Evolutionary conservation across 495 filamentous ascomycete species (phyloP), one percentile per base, ranked within the genome.

Genomic region (Penicillium bialowiezense): DNA sequence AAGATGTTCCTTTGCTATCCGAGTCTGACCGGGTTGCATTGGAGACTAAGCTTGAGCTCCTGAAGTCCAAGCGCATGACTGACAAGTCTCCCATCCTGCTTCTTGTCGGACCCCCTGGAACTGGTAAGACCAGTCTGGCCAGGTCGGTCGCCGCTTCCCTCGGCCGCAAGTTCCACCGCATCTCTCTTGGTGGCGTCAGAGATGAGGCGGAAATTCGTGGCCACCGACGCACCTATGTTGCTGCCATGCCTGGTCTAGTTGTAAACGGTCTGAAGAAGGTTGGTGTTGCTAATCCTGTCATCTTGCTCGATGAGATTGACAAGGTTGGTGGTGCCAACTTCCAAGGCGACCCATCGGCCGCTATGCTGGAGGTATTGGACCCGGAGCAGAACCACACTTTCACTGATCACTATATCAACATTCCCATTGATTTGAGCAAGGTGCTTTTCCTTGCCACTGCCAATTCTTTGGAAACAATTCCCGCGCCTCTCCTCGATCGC

Each of bases 361-460:
- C 95, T 1, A 95, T 99, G 90, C 82, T 99, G 12, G 95, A 99
- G 68, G 95, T 99, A 10, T 80, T 99, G 18, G 95, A 99, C 60
- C 95, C 95, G 7, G 95, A 99, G 65, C 95, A 99, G 70, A 99
- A 99, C 58, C 78, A 95, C 67, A 84, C 83, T 13, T 99, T 99
- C 69, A 86, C 80, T 10, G 95, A 99, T 58, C 95, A 99, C 68
- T 99, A 97, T 68, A 84, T 99, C 67, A 91, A 88, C 59, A 91
- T 97, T 39, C 95, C 95, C 3, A 88, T 97, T 50, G 95, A 99
- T 65, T 73, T 99, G 29, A 95, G 89, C 71, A 96, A 95, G 70
- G 88, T 99, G 14, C 80, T 97, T 7, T 99, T 99, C 71, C 96
- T 99, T 54, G 93, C 93, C n/a, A 99, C 93, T 8, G 93, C 93